A percentile compares a stretch with the other conserved stretches of the same genome.
Evolutionary conservation across 2,329 filamentous ascomycete species (phyloP).

Genomic region (Trichoderma koningiopsis): DNA sequence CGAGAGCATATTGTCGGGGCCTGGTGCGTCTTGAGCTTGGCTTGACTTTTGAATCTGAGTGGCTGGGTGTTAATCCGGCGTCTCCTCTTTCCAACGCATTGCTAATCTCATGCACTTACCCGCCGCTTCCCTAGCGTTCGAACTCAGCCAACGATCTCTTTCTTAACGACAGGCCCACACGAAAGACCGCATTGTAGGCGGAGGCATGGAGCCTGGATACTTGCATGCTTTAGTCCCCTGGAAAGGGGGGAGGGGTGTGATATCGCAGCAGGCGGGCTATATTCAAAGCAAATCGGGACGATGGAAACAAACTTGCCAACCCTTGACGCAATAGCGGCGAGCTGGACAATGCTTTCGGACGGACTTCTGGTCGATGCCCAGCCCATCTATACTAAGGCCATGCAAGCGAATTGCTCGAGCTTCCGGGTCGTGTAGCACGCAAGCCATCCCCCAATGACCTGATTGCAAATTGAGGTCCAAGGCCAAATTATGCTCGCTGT

Average conservation of each 20-base stretch:
- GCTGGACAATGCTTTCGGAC: not conserved
- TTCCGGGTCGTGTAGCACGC: constrained; percentile 21
- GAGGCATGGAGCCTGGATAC: constrained; percentile 49
- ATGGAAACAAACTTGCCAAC: constrained; percentile 14
- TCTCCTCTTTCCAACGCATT: constrained; percentile 23
- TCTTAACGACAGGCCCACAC: constrained; percentile 47
- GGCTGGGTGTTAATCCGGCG: not conserved
- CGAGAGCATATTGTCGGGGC: not conserved
- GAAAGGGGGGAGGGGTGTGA: constrained; percentile 25
- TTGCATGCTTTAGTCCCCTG: constrained; percentile 49
- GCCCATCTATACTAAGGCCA: constrained; percentile 6
- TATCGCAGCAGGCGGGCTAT: constrained; percentile 1
- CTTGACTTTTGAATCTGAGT: not conserved
- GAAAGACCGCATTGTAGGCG: constrained; percentile 51
- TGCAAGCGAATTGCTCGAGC: constrained; percentile 10
- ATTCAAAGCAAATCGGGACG: not conserved
- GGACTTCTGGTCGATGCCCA: not conserved
- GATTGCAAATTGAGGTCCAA: constrained; percentile 27
- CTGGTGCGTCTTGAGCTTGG: constrained; percentile 8
- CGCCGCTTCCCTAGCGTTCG: constrained; percentile 34
- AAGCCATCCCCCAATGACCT: constrained; percentile 13
- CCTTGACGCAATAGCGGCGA: constrained; percentile 12
- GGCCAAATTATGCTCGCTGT: constrained; percentile 29
- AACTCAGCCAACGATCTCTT: constrained; percentile 34
- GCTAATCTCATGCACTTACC: constrained; percentile 34